Base-by-base conservation (phyloP, 116 monocot species). In the Papilionanthe hybrid region DNA sequence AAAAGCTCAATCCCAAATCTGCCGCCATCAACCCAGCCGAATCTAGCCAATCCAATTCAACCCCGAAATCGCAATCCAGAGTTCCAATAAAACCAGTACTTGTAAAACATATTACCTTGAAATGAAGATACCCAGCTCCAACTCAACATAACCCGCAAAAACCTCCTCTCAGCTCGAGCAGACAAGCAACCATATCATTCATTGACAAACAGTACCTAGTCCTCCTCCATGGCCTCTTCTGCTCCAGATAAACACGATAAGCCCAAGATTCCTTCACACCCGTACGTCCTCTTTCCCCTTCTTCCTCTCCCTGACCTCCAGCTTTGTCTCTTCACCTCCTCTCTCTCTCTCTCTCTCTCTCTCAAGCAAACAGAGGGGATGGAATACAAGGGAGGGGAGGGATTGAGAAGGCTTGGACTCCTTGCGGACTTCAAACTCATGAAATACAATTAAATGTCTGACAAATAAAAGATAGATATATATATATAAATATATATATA, bases 381-480 rank as follows among this genome's bases (percentile, higher is more conserved):
- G 50, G 69, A 10, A 13, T 37, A 69, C 69, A 49, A 27, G 5
- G 19, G 4, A 75, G 0, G 19, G 42, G 13, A n/a, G n/a, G 42
- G 22, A 12, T 15, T 73, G 75, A 75, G 48, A 75, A 42, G 10
- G 49, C 49, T 49, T 72, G 20, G 72, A 72, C 75, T 75, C 75
- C 75, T 49, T 45, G 75, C 75, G 75, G 75, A 75, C 75, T 75
- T 75, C 49, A 75, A 75, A 75, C 25, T 5, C 13, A 48, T 75
- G 48, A 75, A 75, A 75, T 75, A 13, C 75, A 49, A 45, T 75
- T 75, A 75, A 75, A 48, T 75, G 11, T 37, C 45, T 75, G 75
- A 5, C 75, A 75, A n/a, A 3, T 22, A n/a, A 5, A 2, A 37
- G 37, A 37, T 37, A 37, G 1, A 37, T 37, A 37, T 37, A 37